phyloP scores from a whole-genome alignment of 1,139 yeast species.

The Kodamaea arcana region DNA sequence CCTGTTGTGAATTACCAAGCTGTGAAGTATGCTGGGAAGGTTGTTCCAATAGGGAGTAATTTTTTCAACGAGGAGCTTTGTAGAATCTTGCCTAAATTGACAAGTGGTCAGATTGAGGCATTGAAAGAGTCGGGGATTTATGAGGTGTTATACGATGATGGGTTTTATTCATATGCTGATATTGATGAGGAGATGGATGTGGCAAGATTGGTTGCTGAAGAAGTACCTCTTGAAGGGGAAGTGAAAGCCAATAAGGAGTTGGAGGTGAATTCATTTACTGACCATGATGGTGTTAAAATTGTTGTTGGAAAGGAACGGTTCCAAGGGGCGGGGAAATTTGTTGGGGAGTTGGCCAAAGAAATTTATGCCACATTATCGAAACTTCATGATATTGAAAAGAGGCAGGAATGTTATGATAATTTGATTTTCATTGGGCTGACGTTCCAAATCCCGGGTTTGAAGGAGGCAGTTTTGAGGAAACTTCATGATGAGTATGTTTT shows the following conservation, averaged over 20 bases:
- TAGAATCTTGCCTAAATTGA: slow-evolving; percentile 55
- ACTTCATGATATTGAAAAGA: slow-evolving; percentile 63
- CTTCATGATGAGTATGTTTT: slow-evolving; percentile 58
- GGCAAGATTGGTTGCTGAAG: slow-evolving; percentile 83
- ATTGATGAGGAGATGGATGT: slow-evolving; percentile 64
- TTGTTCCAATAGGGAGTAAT: slow-evolving; percentile 55
- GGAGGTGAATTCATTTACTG: slow-evolving; percentile 65
- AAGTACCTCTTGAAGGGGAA: slow-evolving; percentile 44
- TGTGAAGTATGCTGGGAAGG: slow-evolving; percentile 50
- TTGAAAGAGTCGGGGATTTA: slow-evolving; percentile 72
- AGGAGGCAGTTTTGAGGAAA: slow-evolving; percentile 61
- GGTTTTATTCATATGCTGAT: slow-evolving; percentile 57
- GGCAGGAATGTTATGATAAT: slow-evolving; percentile 87
- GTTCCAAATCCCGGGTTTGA: slow-evolving; percentile 68
- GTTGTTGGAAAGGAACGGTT: slow-evolving; percentile 84
- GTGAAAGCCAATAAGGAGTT: slow-evolving; percentile 53
- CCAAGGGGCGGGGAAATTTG: slow-evolving; percentile 63
- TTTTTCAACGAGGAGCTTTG: slow-evolving; percentile 53
- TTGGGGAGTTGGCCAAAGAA: slow-evolving; percentile 50
- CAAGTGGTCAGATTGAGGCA: slow-evolving; percentile 59
- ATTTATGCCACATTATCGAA: slow-evolving; percentile 51
- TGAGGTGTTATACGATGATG: slow-evolving; percentile 61
- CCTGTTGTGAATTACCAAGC: slow-evolving; percentile 73
- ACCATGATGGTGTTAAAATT: slow-evolving; percentile 49
- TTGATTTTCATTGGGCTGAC: slow-evolving; percentile 77